Base-by-base conservation (phyloP, 441 rosid genomes). In the Cnidoscolus chayamansa region DNA sequence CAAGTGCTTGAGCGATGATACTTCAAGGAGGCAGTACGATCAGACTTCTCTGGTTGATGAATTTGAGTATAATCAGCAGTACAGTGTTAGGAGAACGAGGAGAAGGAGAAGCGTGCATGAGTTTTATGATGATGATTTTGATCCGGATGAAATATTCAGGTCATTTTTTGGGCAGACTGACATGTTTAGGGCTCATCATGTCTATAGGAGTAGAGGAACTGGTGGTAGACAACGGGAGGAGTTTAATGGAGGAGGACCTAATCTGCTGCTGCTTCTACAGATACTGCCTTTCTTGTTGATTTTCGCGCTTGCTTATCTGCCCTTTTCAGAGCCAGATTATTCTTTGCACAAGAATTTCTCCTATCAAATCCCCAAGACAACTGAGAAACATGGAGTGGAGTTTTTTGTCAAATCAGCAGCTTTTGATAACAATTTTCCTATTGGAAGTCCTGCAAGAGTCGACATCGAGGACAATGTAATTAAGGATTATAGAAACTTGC, bases 61-160 rank as follows among this genome's bases (percentile, higher is more conserved):
- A 12, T 86, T 86, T 17, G 91, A 88, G 79, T 20, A 81, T 80
- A 72, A 84, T 81, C 73, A 81, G 82, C 65, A 79, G 81, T 55
- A 68, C 86, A 32, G 70, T 86, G 30, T 78, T 67, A 80, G 80
- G 70, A 68, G 73, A n/a, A 63, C 60, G 55, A 77, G 77, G 83
- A 25, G 82, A 73, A 63, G 84, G 76, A 58, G 90, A 87, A 1
- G 76, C 48, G 77, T 63, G 53, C 83, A 86, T 77, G 86, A 77
- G 31, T 93, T 90, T 0, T 92, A 80, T 74, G 88, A 89, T 31
- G 93, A 89, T 25, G 98, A 90, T 48, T 75, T 92, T 48, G 98
- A 92, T 68, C 89, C 98, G 0, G 90, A 94, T 19, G 97, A 90
- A 81, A 89, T 94, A 69, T 92, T 92, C 66, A 86, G 98, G 83